These are phyloP conservation scores for Tetradesmus obliquus DNA, from an alignment of 139 green algal genomes.

Conservation along the genomic window DNA sequence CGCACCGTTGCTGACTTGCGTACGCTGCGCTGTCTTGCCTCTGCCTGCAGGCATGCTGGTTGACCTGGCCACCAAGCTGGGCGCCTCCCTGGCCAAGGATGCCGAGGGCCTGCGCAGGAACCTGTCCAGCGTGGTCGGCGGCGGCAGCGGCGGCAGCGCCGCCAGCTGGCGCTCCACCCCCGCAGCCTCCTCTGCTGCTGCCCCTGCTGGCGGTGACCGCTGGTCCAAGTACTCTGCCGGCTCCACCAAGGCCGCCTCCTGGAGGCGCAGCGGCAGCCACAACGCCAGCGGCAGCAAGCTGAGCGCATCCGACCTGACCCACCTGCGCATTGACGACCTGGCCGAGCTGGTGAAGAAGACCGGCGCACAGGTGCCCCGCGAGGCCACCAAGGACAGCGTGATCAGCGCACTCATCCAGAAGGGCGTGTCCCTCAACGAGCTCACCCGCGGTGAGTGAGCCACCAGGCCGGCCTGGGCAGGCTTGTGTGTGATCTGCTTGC, in stretches of 20 bases:
- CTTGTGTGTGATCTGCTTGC: neutral
- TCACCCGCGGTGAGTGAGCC: conserved; percentile 31
- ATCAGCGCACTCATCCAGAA: conserved; percentile 32
- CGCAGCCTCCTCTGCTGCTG: neutral
- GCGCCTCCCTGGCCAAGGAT: conserved; percentile 35
- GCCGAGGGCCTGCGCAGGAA: conserved; percentile 5
- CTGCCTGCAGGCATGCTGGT: conserved; percentile 35
- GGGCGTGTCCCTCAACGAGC: conserved; percentile 37
- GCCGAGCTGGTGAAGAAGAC: conserved; percentile 40
- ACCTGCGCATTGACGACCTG: conserved; percentile 47
- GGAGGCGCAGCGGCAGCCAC: conserved; percentile 46
- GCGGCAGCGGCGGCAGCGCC: neutral
- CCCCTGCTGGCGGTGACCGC: conserved; percentile 20
- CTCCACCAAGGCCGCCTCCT: conserved; percentile 6
- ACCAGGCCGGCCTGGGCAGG: neutral
- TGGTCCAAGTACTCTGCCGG: conserved; percentile 20
- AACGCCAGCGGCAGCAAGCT: conserved; percentile 40
- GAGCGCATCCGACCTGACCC: conserved; percentile 22
- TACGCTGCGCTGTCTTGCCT: neutral
- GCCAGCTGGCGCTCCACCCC: conserved; percentile 11
- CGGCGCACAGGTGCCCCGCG: conserved; percentile 40
- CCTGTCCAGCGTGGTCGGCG: conserved; percentile 31
- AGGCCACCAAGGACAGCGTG: conserved; percentile 41
- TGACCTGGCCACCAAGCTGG: conserved; percentile 42
- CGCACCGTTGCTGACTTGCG: too few relatives aligned